Percentiles rank a stretch among this genome's conserved stretches.
Conservation (phyloP, 192 early-diverging fungal species). For the Coemansia sp. region DNA sequence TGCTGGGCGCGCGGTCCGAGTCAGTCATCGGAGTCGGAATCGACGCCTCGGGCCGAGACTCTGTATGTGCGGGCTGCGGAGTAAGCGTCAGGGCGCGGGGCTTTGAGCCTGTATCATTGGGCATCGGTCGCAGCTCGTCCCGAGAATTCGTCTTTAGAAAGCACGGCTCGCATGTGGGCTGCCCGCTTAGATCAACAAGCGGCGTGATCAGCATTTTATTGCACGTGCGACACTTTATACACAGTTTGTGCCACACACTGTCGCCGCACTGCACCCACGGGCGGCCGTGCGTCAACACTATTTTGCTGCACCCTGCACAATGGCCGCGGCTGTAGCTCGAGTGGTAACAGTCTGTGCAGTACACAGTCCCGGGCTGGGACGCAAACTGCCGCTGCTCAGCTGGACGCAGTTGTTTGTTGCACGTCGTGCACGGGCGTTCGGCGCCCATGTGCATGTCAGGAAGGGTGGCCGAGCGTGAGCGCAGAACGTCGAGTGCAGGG, state of each 20-base stretch:
- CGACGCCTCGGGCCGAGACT: constrained; percentile 10
- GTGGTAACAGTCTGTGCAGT: constrained; percentile 55
- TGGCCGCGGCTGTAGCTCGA: constrained; percentile 52
- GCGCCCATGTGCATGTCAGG: constrained; percentile 21
- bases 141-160: constrained; percentile 17
- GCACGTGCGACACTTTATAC: constrained; percentile 48
- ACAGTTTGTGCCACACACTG: constrained; percentile 56
- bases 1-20: constrained; percentile 30
- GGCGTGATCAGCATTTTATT: constrained; percentile 39
- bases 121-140: constrained; percentile 19
- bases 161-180: constrained; percentile 54
- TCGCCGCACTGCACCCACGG: constrained; percentile 55
- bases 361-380: constrained; percentile 41
- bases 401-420: constrained; percentile 22
- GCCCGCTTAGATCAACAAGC: constrained; percentile 37
- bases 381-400: constrained; percentile 55
- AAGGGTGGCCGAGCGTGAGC: constrained; percentile 48
- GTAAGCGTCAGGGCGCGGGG: not conserved
- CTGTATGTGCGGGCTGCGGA: not conserved
- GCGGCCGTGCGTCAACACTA: constrained; percentile 53
- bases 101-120: constrained; percentile 4
- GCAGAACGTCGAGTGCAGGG: constrained; percentile 9
- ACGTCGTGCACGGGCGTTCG: constrained; percentile 32
- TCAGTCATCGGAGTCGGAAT: constrained; percentile 48
- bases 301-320: constrained; percentile 46